Base-by-base conservation (phyloP, 2,329 filamentous ascomycete species). In the Colletotrichum sp. region DNA sequence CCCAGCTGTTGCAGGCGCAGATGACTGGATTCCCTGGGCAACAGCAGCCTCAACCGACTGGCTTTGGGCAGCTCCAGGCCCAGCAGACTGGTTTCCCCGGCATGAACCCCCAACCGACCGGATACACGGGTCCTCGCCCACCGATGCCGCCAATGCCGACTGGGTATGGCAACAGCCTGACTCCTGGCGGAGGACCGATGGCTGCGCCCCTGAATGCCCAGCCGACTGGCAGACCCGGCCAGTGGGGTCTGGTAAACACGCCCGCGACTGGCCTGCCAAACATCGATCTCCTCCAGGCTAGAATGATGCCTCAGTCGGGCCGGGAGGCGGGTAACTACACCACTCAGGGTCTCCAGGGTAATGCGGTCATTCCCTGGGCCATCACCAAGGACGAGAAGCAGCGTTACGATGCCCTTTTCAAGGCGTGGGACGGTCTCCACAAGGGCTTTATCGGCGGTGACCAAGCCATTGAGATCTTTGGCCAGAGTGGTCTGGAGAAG, bases 331-430 rank as follows among this genome's bases (percentile, higher is more conserved):
- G 94, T 30, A 90, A 88, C 22, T 99, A 95, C 81, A 98, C 95
- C 9, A 96, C 96, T 3, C 92, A 94, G 75, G 96, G 96, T 7
- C 90, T 99, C 12, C 93, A 95, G 78, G 97, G 97, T 69, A 99
- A 98, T 86, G 97, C 97, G 1, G 96, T 95, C 9, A 96, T 99
- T 81, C 97, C 97, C 0, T 99, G 97, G 97, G 96, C 97, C 19
- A 97, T 99, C 76, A 99, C 97, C 6, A 99, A 99, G 84, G 96
- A 98, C 78, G 97, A 99, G 85, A 99, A 99, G 89, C 96, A 95
- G 77, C 94, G 98, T 78, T 99, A 99, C 80, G 97, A 99, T 85
- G 92, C 95, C 76, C 92, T 99, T 39, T 99, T 99, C 89, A 95
- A 93, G 78, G 96, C 96, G 7, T 99, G 97, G 97, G 97, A 99